Conservation (phyloP, 345 rosid genomes). For the Populus ilicifolia region DNA sequence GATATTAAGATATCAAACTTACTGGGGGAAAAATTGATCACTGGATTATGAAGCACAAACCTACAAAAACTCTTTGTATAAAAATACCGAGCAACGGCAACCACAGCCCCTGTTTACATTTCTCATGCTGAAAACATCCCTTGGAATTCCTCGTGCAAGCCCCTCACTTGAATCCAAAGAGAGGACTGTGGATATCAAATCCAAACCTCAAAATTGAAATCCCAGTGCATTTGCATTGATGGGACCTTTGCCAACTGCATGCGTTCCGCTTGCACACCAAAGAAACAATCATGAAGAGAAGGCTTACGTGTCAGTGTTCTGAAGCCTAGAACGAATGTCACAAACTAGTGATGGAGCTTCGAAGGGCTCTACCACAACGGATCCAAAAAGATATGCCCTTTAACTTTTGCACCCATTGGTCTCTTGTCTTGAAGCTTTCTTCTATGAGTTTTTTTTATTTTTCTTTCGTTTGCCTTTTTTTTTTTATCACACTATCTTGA, state of each 20-base stretch:
- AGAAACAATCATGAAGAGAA: background rate
- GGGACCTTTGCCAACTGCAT: conserved; percentile 13
- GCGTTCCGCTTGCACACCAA: conserved; percentile 8
- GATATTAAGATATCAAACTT: no score
- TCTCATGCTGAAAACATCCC: background rate
- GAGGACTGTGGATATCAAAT: background rate
- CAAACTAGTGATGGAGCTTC: background rate
- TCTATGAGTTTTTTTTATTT: background rate
- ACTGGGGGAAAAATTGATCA: no score
- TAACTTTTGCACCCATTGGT: background rate
- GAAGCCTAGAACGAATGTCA: background rate
- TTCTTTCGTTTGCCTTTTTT: background rate
- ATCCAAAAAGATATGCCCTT: background rate
- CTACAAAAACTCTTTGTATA: background rate
- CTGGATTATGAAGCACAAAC: no score
- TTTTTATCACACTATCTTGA: background rate
- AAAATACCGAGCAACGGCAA: no score
- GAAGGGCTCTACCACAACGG: conserved; percentile 3
- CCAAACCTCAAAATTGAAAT: background rate
- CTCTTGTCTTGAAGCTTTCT: background rate
- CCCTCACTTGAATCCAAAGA: background rate
- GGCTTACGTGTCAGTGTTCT: conserved; percentile 11
- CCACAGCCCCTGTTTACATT: no score
- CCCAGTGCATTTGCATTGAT: background rate
- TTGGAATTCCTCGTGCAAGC: background rate